A percentile compares a stretch with the other conserved stretches of the same genome.
Conservation (phyloP, 2,329 filamentous ascomycete genomes). For the Magnaporthiopsis incrustans region DNA sequence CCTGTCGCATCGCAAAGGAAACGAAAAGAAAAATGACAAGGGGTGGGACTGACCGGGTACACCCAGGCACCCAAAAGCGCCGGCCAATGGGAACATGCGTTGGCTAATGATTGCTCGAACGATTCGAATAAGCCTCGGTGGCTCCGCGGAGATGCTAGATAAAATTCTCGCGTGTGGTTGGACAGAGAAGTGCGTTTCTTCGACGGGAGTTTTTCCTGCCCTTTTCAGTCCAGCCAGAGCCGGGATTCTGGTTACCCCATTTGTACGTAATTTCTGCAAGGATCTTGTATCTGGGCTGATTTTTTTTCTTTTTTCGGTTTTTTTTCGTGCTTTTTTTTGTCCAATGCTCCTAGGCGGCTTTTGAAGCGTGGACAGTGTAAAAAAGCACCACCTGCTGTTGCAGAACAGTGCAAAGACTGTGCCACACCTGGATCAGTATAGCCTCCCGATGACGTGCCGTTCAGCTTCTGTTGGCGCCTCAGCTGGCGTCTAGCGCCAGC, state of each 20-base stretch:
- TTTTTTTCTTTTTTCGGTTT: no score
- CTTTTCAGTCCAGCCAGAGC: not conserved
- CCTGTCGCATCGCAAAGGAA: no score
- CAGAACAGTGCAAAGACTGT: no score
- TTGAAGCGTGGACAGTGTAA: no score
- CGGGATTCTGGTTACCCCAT: conserved; percentile 6
- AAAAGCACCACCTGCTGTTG: no score
- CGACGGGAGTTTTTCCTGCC: not conserved
- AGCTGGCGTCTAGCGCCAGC: no score
- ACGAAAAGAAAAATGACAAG: no score
- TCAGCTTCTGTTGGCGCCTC: no score
- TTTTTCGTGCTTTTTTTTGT: not conserved
- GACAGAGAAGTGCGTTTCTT: not conserved
- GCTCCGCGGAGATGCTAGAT: conserved; percentile 8
- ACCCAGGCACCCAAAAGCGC: no score
- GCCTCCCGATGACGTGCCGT: no score
- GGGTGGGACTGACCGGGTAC: no score
- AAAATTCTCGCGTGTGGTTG: not conserved
- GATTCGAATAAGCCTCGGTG: not conserved
- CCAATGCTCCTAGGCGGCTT: not conserved
- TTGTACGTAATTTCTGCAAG: conserved; percentile 7
- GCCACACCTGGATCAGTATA: no score
- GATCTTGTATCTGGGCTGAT: not conserved
- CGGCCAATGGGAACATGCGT: not conserved
- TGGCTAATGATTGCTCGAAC: conserved; percentile 5